Evolutionary conservation across 345 rosid species (phyloP), one percentile per base, ranked within the genome.

Genomic region (Euphorbia lathyris): DNA sequence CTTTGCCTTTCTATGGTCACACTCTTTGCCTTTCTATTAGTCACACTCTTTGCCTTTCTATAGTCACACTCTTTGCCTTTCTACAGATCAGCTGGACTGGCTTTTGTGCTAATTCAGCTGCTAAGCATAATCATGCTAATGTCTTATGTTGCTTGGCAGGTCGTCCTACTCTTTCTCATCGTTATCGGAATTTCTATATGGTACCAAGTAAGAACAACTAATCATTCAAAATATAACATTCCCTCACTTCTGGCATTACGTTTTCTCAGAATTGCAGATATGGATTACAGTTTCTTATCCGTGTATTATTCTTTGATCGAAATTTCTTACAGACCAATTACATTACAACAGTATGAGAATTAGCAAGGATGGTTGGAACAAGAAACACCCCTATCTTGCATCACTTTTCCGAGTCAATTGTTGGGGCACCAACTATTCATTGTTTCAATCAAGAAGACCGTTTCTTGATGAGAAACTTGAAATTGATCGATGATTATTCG

Each of bases 341-440:
- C n/a, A n/a, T n/a, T n/a, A n/a, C n/a, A n/a, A n/a, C n/a, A n/a
- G n/a, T n/a, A n/a, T n/a, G n/a, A n/a, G n/a, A n/a, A n/a, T n/a
- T n/a, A n/a, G n/a, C n/a, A n/a, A n/a, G n/a, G n/a, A n/a, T n/a
- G n/a, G n/a, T n/a, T n/a, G n/a, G n/a, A n/a, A n/a, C n/a, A n/a
- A n/a, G n/a, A n/a, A n/a, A n/a, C n/a, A n/a, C 96, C 48, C 95
- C 97, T 43, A 72, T 94, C 63, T 79, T 91, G 70, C 93, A 94
- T 63, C 96, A 90, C 69, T 94, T 90, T 76, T 88, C 95, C 6
- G 98, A 94, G 80, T 81, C 97, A 7, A 83, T 88, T 25, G n/a
- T 87, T 9, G 97, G 97, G 23, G 92, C 83, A 9, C 81, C 86
- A 67, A 85, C 93, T 6, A 82, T 91, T 72, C 88, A 96, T 32